Conservation (phyloP, 108 stramenopile genomes). For the Phaeodactylum tricornutum region DNA sequence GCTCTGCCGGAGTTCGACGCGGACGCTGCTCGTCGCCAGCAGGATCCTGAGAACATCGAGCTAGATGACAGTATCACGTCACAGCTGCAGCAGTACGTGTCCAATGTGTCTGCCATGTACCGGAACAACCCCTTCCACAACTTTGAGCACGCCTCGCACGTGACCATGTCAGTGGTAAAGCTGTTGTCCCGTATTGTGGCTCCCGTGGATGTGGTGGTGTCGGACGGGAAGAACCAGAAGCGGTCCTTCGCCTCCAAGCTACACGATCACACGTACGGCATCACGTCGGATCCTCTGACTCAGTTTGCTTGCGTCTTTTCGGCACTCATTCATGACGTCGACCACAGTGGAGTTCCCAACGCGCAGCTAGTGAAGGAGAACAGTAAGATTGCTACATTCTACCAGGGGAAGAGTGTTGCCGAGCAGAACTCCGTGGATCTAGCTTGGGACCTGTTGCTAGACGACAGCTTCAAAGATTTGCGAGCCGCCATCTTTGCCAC, state of each 20-base stretch:
- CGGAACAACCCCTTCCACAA: slow-evolving; percentile 28
- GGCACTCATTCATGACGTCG: slow-evolving; percentile 49
- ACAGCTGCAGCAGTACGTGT: slow-evolving; percentile 9
- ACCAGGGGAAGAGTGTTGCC: too few species aligned
- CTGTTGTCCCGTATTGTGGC: slow-evolving; percentile 24
- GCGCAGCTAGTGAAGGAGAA: too few species aligned
- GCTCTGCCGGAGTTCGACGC: slow-evolving; percentile 1
- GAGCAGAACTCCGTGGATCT: too few species aligned
- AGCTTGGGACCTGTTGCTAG: too few species aligned
- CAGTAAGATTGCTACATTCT: too few species aligned
- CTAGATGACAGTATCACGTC: neutral
- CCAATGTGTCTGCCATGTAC: slow-evolving; percentile 14
- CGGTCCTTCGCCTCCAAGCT: too few species aligned
- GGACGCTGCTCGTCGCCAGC: neutral
- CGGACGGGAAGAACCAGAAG: neutral
- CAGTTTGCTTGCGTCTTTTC: slow-evolving; percentile 44
- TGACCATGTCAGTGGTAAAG: slow-evolving; percentile 23
- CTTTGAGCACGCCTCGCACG: slow-evolving; percentile 37
- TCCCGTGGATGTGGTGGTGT: neutral
- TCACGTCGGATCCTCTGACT: slow-evolving; percentile 42
- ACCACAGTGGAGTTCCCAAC: slow-evolving; percentile 46
- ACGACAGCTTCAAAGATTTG: too few species aligned
- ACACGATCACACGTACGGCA: slow-evolving; percentile 29
- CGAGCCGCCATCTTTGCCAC: too few species aligned
- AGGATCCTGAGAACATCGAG: neutral